Base-by-base conservation (phyloP, 2,329 filamentous ascomycete genomes). In the Botryotinia calthae region DNA sequence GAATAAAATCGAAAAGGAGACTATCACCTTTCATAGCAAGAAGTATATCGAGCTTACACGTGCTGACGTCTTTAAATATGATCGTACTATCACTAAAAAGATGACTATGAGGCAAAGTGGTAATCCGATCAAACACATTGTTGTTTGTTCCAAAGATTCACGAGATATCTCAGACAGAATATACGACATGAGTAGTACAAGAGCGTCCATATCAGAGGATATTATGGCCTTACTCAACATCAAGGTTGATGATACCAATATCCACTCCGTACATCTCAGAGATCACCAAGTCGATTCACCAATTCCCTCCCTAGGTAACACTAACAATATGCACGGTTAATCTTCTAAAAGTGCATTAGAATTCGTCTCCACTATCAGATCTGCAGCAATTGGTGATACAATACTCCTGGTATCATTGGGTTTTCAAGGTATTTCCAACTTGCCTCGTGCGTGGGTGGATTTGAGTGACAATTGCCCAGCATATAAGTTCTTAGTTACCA, bases 21-120 rank as follows among this genome's bases (percentile, higher is more conserved):
- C 12, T 14, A 16, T 1, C 6, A 7, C 12, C 48, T 14, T 1
- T n/a, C 25, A 16, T 4, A 51, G 25, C 10, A 16, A 51, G 5
- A n/a, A 51, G 3, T 2, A 16, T 0, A n/a, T n/a, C 25, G 0
- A 51, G 14, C 0, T 14, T n/a, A n/a, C 2, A n/a, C 48, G 4
- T 51, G 25, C 25, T 25, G 0, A 25, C 5, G 10, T n/a, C 48
- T 51, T 51, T 10, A 12, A n/a, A 25, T 16, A 12, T 51, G 48
- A 51, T n/a, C n/a, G 3, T 2, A 9, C 16, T 31, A 31, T 14
- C 14, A 20, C 14, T 31, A 9, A 5, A 28, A 7, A 2, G 18
- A 25, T 12, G 4, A 34, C 31, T 34, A 34, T 22, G 8, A 12
- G 10, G 4, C 18, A 22, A 2, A 7, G 20, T 22, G 20, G 4